Evolutionary conservation across 768 basidiomycete species (phyloP), one percentile per base, ranked within the genome.

Genomic region (Russula foetens): DNA sequence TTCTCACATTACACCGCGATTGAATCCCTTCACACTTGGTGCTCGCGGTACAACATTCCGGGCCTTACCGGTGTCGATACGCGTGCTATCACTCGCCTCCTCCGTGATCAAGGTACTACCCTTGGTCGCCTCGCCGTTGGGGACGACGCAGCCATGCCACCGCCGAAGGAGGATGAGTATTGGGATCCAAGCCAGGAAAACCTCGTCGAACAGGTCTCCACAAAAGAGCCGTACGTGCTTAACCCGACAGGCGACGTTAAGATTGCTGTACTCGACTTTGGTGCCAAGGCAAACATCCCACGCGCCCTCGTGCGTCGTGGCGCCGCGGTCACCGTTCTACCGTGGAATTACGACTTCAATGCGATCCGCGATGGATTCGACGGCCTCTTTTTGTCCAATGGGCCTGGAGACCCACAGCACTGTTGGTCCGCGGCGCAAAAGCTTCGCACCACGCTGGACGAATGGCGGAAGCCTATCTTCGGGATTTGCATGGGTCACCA

Each of bases 401-500:
- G 97, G 7, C 97, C 97, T 8, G 97, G 97, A 64, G 93, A 96
- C 73, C 97, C 97, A 6, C 77, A 77, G 63, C 88, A 90, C 64
- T 95, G 92, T 74, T 85, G 86, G 82, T 85, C 90, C 58, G 92
- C 92, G 23, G 90, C 85, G 11, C 69, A 85, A 58, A 83, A 88
- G 63, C 82, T 98, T 47, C 83, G 92, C 66, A 81, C 81, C 68
- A 96, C 93, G 12, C 74, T 99, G 53, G 68, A 79, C 33, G 92
- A 95, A 73, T 98, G 96, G 96, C 75, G 84, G 70, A 92, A 85
- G 71, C 97, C 97, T 12, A 81, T 98, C 43, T 98, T 98, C 66
- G 97, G 97, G 56, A 95, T 99, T 66, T 99, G 97, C 75, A 98
- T 99, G 97, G 97, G 96, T 53, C 92, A 98, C 71, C 96, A 98